Conservation (phyloP, 106 monocot genomes). For the Dendrobium officinale region DNA sequence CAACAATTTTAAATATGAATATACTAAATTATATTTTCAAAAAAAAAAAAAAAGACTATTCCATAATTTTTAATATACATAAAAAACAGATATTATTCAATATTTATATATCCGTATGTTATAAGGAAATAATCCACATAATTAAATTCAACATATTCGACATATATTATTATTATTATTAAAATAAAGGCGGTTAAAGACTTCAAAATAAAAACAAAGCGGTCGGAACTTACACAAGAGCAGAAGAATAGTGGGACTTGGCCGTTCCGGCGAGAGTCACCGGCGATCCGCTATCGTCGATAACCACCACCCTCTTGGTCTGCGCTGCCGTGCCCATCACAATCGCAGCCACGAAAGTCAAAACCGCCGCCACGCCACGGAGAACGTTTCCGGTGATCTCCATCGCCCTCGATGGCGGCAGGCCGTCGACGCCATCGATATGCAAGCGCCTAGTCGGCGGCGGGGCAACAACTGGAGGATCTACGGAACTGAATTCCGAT, state of each 20-base stretch:
- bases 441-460: neutral
- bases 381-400: neutral
- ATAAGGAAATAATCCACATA: too few relatives aligned
- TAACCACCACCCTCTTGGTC: neutral
- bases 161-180: too few relatives aligned
- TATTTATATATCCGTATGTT: too few relatives aligned
- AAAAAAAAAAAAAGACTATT: too few relatives aligned
- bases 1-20: too few relatives aligned
- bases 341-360: slow-evolving; percentile 10
- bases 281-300: neutral
- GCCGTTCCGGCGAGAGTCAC: neutral
- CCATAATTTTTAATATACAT: too few relatives aligned
- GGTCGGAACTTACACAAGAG: slow-evolving; percentile 13
- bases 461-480: neutral
- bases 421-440: neutral
- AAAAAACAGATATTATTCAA: too few relatives aligned
- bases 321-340: slow-evolving; percentile 20
- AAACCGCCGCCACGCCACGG: slow-evolving; percentile 6
- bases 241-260: slow-evolving; percentile 12
- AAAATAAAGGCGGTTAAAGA: neutral
- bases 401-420: neutral
- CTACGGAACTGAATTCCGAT: neutral
- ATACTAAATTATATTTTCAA: too few relatives aligned
- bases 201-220: neutral
- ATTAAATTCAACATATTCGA: too few relatives aligned